Conservation (phyloP, 75 land plant genomes). For the Adiantum capillusveneris region DNA sequence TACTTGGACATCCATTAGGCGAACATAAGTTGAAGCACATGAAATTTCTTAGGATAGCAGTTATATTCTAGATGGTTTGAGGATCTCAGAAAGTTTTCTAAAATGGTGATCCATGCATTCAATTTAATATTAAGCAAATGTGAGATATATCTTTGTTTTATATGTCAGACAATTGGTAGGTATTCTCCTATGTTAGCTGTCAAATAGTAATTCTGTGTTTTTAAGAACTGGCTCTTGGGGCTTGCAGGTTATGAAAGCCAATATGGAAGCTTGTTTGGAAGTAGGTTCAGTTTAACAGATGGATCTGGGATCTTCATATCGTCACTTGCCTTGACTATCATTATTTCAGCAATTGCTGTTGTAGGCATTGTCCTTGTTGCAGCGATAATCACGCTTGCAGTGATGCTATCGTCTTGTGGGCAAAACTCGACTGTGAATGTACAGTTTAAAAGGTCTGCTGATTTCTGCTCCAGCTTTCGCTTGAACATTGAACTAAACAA, state of each 20-base stretch:
- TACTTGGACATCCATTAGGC: too few species aligned
- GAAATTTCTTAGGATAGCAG: too few species aligned
- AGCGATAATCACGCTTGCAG: slow-evolving; percentile 33
- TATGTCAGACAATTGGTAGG: too few species aligned
- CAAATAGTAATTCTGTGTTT: too few species aligned
- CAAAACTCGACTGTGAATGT: background rate
- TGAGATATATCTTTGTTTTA: background rate
- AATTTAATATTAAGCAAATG: background rate
- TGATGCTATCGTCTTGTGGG: slow-evolving; percentile 40
- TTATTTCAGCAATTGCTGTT: slow-evolving; percentile 27
- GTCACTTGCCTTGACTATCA: slow-evolving; percentile 33
- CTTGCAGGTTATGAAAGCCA: slow-evolving; percentile 9
- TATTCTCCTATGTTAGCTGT: too few species aligned
- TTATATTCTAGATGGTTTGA: too few species aligned
- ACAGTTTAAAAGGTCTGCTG: background rate
- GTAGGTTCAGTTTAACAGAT: slow-evolving; percentile 26
- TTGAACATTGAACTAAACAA: slow-evolving; percentile 71
- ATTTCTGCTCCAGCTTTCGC: slow-evolving; percentile 56
- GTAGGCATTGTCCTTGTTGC: slow-evolving; percentile 35
- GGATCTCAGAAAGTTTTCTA: too few species aligned
- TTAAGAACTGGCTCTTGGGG: too few species aligned
- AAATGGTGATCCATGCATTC: background rate
- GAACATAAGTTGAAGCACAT: too few species aligned
- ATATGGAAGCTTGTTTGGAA: slow-evolving; percentile 18
- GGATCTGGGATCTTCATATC: slow-evolving; percentile 39